Conservation (phyloP, 78 protist species). For the Pigoraptor vietnamica region DNA sequence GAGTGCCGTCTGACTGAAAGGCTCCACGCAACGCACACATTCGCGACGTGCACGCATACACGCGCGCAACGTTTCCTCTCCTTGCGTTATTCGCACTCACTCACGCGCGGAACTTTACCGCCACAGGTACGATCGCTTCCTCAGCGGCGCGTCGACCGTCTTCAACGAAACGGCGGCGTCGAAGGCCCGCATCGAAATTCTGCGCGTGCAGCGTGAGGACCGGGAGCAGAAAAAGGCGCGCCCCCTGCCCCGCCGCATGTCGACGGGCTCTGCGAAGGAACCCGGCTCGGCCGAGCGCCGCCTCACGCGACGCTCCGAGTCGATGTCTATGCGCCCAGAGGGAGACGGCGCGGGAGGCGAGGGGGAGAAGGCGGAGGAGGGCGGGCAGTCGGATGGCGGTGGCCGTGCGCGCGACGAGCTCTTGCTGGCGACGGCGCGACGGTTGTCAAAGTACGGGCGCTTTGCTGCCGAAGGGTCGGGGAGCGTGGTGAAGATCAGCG, state of each 20-base stretch:
- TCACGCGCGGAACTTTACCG: too few relatives aligned
- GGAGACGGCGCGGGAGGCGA: too few relatives aligned
- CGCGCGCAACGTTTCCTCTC: not conserved
- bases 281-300: not conserved
- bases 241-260: not conserved
- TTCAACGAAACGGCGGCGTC: not conserved
- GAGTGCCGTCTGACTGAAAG: too few relatives aligned
- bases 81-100: too few relatives aligned
- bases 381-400: not conserved
- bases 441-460: not conserved
- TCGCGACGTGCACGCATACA: not conserved
- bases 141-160: not conserved
- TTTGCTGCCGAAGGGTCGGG: not conserved
- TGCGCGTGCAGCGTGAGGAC: not conserved
- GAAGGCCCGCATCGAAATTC: not conserved
- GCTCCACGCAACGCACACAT: too few relatives aligned
- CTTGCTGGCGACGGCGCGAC: not conserved
- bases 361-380: not conserved
- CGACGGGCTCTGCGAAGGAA: not conserved
- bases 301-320: too few relatives aligned
- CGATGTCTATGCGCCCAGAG: too few relatives aligned
- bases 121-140: not conserved
- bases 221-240: not conserved
- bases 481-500: not conserved
- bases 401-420: not conserved